Evolutionary conservation across 768 basidiomycete species (phyloP), one percentile per base, ranked within the genome.

Genomic region (Auriscalpium orientale): DNA sequence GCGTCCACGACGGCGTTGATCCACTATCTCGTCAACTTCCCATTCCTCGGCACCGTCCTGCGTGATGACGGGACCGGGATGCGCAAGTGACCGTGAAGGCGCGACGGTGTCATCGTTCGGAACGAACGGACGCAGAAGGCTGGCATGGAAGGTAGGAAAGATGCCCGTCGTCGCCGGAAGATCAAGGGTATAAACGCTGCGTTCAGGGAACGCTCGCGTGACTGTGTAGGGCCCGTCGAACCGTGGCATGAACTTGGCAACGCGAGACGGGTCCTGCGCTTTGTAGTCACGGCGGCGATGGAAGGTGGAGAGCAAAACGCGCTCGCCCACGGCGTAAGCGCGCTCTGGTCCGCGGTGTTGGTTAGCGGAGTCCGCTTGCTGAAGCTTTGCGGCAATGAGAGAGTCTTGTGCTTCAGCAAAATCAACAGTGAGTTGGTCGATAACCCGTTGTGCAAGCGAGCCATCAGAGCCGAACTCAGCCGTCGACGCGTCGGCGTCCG

Each of bases 161-260:
- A 35, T 6, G 22, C 35, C 16, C 6, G 49, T 2, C 13, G 11
- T 33, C 4, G 2, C 15, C 4, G 49, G 49, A 12, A 50, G 49
- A 34, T 50, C 28, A 22, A 50, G 49, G 13, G 57, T 60, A 56
- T 68, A 70, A 4, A 56, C 38, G 4, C 63, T 61, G 10, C 49
- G 45, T 7, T 58, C 58, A 1, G 62, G 57, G 46, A 40, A 48
- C 2, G 61, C 33, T 58, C 67, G 8, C 57, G 35, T 8, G 56
- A 66, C 56, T 0, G n/a, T 54, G 54, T 62, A 68, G 3, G 62
- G 65, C 4, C 68, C 64, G 50, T 77, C 71, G n/a, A 49, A 72
- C 0, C 64, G 54, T 0, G 74, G 71, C 65, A 79, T 72, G 53
- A 77, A 76, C 51, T 79, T 79, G 0, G 72, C 73, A 0, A 72